Base-by-base conservation (phyloP, 2,329 filamentous ascomycete species). In the Blastomyces percursus region DNA sequence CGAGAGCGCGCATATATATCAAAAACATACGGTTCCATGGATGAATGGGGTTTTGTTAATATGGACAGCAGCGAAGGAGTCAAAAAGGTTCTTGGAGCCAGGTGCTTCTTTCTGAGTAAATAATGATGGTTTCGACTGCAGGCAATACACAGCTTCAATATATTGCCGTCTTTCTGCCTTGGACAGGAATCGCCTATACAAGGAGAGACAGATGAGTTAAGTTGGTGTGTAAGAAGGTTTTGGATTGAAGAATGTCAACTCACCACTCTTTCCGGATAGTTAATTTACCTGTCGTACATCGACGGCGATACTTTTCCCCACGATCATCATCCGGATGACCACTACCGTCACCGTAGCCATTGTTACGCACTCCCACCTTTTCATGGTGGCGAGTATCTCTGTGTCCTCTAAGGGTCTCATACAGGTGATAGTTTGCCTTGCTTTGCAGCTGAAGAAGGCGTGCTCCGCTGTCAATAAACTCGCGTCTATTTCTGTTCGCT, bases 61-160 rank as follows among this genome's bases (percentile, higher is more conserved):
- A 52, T 68, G 67, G 40, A 65, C 60, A 9, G 46, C 61, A 8
- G 59, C 48, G 54, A 68, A 64, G 6, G 61, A 52, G 62, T 68
- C 67, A 56, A 64, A 67, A 44, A 64, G 66, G 24, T 21, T 66
- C n/a, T 64, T 66, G 40, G 66, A 60, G 9, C 65, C 67, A 12
- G 67, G 67, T 48, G 63, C 62, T 12, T 60, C 58, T 19, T 62
- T 30, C 40, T 63, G 59, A 21, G 57, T 58, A 24, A 60, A 54
- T 16, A 64, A 24, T 12, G 62, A 63, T 19, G 64, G 65, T 27
- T 66, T 66, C 12, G 48, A 42, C 46, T 63, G 61, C 3, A 68
- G 59, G 40, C 67, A 68, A 12, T 64, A 61, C 16, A 68, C 66
- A 19, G 67, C 66, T 12, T 51, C 50, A 14, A 66, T 65, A 55